These are phyloP conservation scores for Auricularia cornea DNA, from an alignment of 768 basidiomycete species.

Conservation along the genomic window DNA sequence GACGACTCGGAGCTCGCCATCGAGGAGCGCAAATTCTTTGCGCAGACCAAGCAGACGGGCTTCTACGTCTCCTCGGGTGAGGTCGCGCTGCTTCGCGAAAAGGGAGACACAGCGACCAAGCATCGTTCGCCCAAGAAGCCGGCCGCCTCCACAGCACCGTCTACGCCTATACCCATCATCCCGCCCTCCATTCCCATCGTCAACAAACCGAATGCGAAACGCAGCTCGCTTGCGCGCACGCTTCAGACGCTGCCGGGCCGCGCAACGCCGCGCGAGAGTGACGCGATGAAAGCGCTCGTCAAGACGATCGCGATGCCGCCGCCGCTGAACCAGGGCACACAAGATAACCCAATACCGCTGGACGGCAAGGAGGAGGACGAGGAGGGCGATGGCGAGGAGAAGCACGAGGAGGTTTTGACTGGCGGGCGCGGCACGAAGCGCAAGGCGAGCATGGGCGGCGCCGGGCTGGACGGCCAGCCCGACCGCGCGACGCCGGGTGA, in stretches of 20 bases:
- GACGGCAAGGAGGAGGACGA: not conserved
- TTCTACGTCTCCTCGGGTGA: conserved; percentile 89
- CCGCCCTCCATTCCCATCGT: conserved; percentile 14
- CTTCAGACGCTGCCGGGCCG: not conserved
- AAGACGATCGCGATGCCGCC: not conserved
- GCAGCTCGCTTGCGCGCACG: not conserved
- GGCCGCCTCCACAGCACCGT: conserved; percentile 32
- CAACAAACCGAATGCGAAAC: not conserved
- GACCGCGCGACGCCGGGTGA: not conserved
- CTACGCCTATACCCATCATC: conserved; percentile 7
- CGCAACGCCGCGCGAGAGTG: not conserved
- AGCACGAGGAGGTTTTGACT: not conserved
- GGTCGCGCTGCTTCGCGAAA: conserved; percentile 79
- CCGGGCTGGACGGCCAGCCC: not conserved
- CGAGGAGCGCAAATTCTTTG: conserved; percentile 86
- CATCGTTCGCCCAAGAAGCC: conserved; percentile 60
- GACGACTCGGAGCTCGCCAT: conserved; percentile 91
- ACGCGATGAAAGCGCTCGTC: not conserved
- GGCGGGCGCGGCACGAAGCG: conserved; percentile 28
- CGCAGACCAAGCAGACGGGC: conserved; percentile 84
- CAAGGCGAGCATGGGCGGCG: conserved; percentile 24
- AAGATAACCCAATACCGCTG: not conserved
- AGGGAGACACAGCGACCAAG: conserved; percentile 28
- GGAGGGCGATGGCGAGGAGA: not conserved
- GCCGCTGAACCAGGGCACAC: not conserved